phyloP scores from a whole-genome alignment of 164 flowering plant genomes.

The Platanus orientalis region DNA sequence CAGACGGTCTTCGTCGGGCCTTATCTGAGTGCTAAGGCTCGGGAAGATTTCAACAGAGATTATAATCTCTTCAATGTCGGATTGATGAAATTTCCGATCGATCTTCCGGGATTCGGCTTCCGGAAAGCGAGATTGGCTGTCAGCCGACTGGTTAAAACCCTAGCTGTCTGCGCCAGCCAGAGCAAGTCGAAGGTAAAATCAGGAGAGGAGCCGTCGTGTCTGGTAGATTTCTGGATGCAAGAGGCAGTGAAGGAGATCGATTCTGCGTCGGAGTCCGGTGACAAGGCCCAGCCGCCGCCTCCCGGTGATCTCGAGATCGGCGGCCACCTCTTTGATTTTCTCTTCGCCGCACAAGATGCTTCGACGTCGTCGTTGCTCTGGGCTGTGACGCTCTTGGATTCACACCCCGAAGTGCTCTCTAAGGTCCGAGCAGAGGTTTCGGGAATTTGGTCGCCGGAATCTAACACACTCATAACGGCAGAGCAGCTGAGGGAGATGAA shows the following conservation, averaged over 20 bases:
- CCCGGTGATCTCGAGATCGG: slow-evolving; percentile 20
- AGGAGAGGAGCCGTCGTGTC: slow-evolving; percentile 55
- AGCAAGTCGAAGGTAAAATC: slow-evolving; percentile 46
- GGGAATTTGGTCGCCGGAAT: slow-evolving; percentile 51
- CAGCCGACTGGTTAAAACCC: slow-evolving; percentile 44
- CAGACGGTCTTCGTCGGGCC: slow-evolving; percentile 88
- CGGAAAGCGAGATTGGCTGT: slow-evolving; percentile 73
- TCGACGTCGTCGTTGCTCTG: slow-evolving; percentile 89
- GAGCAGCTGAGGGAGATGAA: slow-evolving; percentile 65
- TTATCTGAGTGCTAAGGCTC: slow-evolving; percentile 34
- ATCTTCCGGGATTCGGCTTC: slow-evolving; percentile 81
- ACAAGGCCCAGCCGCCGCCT: slow-evolving; percentile 18
- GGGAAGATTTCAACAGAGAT: slow-evolving; percentile 48
- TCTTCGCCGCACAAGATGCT: slow-evolving; percentile 95
- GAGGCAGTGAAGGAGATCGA: slow-evolving; percentile 40
- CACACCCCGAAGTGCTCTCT: slow-evolving; percentile 56
- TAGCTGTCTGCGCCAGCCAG: slow-evolving; percentile 43
- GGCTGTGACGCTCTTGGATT: slow-evolving; percentile 72
- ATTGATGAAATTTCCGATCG: slow-evolving; percentile 68
- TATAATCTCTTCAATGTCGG: slow-evolving; percentile 82
- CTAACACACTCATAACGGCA: slow-evolving; percentile 36
- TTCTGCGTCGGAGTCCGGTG: slow-evolving; percentile 22
- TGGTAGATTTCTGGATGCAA: slow-evolving; percentile 92
- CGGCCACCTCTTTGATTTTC: slow-evolving; percentile 73
- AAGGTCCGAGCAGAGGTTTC: slow-evolving; percentile 63